Evolutionary conservation across 2,329 filamentous ascomycete species (phyloP).

Genomic region (Triangularia setosa): DNA sequence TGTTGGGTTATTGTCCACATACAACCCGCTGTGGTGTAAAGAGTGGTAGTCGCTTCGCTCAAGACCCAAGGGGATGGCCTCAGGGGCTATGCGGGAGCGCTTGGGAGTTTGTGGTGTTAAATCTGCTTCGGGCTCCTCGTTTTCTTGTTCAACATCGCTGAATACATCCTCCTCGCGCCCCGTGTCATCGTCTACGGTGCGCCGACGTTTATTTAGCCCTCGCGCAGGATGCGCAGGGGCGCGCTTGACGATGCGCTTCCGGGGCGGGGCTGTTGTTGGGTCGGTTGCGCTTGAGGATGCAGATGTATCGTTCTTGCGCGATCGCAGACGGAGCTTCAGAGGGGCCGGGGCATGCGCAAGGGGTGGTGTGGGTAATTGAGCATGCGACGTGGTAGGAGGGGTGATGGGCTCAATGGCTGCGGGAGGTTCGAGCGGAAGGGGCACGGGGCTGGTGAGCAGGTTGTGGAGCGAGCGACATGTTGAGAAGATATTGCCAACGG

Average conservation of each 20-base stretch:
- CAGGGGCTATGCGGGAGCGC: constrained; percentile 57
- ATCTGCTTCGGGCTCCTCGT: constrained; percentile 11
- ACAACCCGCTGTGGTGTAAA: constrained; percentile 34
- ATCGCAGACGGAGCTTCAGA: constrained; percentile 53
- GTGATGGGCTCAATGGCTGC: constrained; percentile 37
- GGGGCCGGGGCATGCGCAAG: constrained; percentile 47
- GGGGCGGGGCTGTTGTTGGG: constrained; percentile 31
- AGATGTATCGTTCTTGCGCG: constrained; percentile 35
- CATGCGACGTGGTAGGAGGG: constrained; percentile 35
- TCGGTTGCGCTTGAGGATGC: constrained; percentile 22
- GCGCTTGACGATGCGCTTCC: constrained; percentile 52
- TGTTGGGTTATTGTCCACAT: constrained; percentile 20
- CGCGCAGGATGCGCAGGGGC: constrained; percentile 34
- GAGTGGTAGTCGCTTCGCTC: constrained; percentile 56
- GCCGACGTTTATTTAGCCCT: constrained; percentile 51
- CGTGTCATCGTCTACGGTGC: constrained; percentile 44
- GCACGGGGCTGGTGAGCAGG: constrained; percentile 46
- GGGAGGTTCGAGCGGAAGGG: constrained; percentile 24
- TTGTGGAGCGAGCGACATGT: constrained; percentile 60
- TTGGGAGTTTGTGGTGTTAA: constrained; percentile 51
- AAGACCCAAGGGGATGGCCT: constrained; percentile 56
- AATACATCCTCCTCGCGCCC: constrained; percentile 34
- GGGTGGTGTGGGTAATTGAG: constrained; percentile 53
- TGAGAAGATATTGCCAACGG: constrained; percentile 53
- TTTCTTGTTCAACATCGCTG: constrained; percentile 17